Evolutionary conservation across 768 basidiomycete species (phyloP).

Genomic region (Rubroboletus satanas): DNA sequence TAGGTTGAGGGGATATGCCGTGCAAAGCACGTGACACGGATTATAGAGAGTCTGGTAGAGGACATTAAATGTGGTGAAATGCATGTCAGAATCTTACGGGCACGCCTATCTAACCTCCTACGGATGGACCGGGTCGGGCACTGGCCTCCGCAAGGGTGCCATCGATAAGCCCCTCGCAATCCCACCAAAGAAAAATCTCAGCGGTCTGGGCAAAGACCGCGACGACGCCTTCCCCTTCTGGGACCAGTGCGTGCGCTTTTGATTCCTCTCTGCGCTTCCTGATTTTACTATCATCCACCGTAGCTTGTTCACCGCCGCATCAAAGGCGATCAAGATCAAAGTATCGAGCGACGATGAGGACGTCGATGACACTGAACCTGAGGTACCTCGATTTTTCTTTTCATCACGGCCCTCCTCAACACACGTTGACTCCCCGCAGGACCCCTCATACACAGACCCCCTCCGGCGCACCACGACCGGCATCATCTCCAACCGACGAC

Average conservation of each 20-base stretch:
- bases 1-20: background rate
- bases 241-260: constrained; percentile 82
- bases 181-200: constrained; percentile 79
- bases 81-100: constrained; percentile 33
- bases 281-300: background rate
- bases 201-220: constrained; percentile 87
- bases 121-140: constrained; percentile 87
- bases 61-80: background rate
- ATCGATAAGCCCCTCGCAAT: constrained; percentile 73
- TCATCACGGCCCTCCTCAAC: background rate
- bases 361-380: constrained; percentile 22
- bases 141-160: constrained; percentile 79
- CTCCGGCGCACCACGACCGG: constrained; percentile 67
- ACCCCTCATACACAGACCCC: constrained; percentile 8
- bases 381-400: constrained; percentile 1
- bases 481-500: constrained; percentile 70
- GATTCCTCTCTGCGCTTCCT: background rate
- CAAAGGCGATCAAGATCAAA: constrained; percentile 77
- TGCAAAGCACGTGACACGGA: constrained; percentile 9
- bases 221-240: constrained; percentile 97
- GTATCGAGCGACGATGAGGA: constrained; percentile 51
- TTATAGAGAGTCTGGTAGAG: background rate
- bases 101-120: constrained; percentile 71
- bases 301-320: constrained; percentile 71
- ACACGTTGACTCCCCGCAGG: constrained; percentile 4